phyloP scores from a whole-genome alignment of 2,329 filamentous ascomycete genomes.

The Pseudogymnoascus pannorum region DNA sequence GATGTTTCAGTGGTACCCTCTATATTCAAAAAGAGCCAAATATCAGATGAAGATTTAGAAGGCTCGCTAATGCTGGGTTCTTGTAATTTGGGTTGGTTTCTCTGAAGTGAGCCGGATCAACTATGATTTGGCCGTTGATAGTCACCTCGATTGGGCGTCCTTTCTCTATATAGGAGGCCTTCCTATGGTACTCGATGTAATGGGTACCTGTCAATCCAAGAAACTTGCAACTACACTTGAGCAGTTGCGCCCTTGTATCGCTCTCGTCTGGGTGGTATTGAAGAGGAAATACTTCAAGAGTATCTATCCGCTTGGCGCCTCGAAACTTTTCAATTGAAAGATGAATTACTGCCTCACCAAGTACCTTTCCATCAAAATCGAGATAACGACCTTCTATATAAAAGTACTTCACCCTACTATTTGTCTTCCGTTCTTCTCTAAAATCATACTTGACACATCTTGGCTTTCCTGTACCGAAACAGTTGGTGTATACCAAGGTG shows the following conservation, averaged over 20 bases:
- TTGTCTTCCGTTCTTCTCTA: constrained; percentile 8
- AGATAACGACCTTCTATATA: constrained; percentile 20
- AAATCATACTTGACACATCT: constrained; percentile 10
- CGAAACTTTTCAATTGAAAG: constrained; percentile 16
- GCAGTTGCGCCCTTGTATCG: constrained; percentile 21
- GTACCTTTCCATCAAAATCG: constrained; percentile 26
- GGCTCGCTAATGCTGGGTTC: constrained; percentile 13
- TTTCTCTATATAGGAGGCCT: constrained; percentile 29
- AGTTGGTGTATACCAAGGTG: constrained; percentile 9
- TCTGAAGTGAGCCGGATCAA: constrained; percentile 24
- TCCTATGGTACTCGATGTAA: constrained; percentile 27
- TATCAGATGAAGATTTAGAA: not conserved
- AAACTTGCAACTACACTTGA: constrained; percentile 26
- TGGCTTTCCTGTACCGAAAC: constrained; percentile 5
- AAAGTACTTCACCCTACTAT: constrained; percentile 11
- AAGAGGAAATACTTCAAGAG: constrained; percentile 28
- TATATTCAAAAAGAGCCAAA: not conserved
- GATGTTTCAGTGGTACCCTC: not conserved
- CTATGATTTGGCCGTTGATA: constrained; percentile 25
- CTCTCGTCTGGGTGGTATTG: constrained; percentile 21
- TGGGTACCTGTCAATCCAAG: constrained; percentile 22
- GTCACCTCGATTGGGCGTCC: constrained; percentile 16
- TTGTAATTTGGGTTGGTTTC: constrained; percentile 24
- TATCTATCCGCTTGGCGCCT: constrained; percentile 20
- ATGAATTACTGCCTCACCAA: constrained; percentile 22